phyloP scores from a whole-genome alignment of 352 stramenopile genomes.

The Phytophthora hibernalis region DNA sequence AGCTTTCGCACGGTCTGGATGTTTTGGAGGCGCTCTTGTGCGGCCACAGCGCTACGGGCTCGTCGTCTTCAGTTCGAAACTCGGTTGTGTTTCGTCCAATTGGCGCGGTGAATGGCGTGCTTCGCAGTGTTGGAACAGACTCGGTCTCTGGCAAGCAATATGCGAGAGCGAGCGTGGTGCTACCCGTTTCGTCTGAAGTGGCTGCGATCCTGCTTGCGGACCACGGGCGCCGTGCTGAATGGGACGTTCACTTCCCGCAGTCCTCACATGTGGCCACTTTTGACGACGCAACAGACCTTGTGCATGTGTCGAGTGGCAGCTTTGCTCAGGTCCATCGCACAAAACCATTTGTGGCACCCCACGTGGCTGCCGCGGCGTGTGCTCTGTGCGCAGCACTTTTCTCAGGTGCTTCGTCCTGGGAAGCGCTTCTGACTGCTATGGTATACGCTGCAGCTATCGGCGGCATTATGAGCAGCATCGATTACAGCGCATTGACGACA shows the following conservation, averaged over 20 bases:
- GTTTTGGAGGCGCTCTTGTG: constrained; percentile 68
- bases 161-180: constrained; percentile 66
- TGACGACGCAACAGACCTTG: constrained; percentile 77
- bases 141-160: constrained; percentile 47
- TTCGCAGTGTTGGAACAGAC: constrained; percentile 66
- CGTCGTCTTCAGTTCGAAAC: constrained; percentile 33
- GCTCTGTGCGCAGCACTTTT: constrained; percentile 53
- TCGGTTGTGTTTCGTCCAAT: constrained; percentile 67
- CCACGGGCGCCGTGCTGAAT: constrained; percentile 73
- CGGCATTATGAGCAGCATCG: constrained; percentile 52
- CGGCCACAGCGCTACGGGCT: constrained; percentile 24
- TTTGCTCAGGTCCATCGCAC: constrained; percentile 49
- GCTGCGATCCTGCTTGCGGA: constrained; percentile 68
- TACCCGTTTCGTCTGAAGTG: constrained; percentile 75
- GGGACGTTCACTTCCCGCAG: constrained; percentile 77
- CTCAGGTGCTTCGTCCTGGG: constrained; percentile 48
- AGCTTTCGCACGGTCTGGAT: constrained; percentile 70
- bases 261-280: constrained; percentile 74
- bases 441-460: constrained; percentile 62
- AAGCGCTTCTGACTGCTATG: constrained; percentile 51
- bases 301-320: constrained; percentile 68
- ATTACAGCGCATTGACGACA: constrained; percentile 58
- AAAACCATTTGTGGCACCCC: constrained; percentile 57
- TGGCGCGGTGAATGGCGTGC: constrained; percentile 57
- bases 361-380: constrained; percentile 53